Evolutionary conservation across 192 early-diverging fungal species (phyloP), one percentile per base, ranked within the genome.

Genomic region (Backusella circina): DNA sequence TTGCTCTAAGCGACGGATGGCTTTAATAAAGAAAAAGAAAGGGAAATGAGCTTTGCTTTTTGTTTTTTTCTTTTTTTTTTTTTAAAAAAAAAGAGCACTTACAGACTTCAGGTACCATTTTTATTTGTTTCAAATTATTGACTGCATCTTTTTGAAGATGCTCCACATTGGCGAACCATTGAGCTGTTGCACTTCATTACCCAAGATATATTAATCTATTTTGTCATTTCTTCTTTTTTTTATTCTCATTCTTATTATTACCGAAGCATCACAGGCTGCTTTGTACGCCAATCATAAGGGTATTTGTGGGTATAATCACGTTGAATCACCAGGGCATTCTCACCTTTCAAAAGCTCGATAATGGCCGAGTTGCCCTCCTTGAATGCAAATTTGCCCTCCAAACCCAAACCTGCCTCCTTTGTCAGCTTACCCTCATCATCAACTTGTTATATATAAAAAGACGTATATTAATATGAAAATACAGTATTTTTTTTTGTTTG

Each of bases 231-330:
- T 65, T 38, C 18, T 21, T 5, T 51, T n/a, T n/a, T 5, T n/a
- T n/a, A 3, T 3, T 28, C 3, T 26, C 23, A 12, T 12, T 26
- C 51, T 26, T 57, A 3, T 35, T 23, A 32, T 44, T 67, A 83
- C 82, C 82, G 76, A n/a, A 88, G 84, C 72, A 95, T 93, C 51
- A 95, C 87, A 2, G 93, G 93, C 69, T 90, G 82, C 73, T 95
- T 95, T 73, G 91, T 92, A 28, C 93, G 87, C 93, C 93, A 95
- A 85, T 95, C 93, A 67, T 93, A 95, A 6, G 92, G 93, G 71
- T 93, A 95, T 76, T 91, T 93, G 79, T 95, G 93, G 10, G 75
- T 82, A 70, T 90, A 88, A 26, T 75, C 79, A 35, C 85, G 76
- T 71, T 87, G 79, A 61, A 80, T 75, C n/a, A 93, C 75, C 37